Percentiles rank a stretch among this genome's conserved stretches.
These are phyloP conservation scores for Suillus paluster DNA, from an alignment of 768 basidiomycete genomes.

Conservation along the genomic window DNA sequence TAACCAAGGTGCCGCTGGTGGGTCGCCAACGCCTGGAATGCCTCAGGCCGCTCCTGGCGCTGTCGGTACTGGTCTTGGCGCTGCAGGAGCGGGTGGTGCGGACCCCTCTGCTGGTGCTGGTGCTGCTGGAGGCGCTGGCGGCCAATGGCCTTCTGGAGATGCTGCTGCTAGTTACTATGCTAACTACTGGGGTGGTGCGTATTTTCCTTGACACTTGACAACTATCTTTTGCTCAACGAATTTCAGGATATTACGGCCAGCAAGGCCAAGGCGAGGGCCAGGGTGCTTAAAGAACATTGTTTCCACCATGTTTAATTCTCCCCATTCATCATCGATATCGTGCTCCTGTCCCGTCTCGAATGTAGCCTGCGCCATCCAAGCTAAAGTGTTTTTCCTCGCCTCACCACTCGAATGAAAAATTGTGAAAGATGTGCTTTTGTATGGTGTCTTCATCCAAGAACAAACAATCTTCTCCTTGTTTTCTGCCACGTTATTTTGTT, in stretches of 20 bases:
- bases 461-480: slow-evolving; percentile 35
- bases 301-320: slow-evolving; percentile 31
- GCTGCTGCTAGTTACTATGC: slow-evolving; percentile 77
- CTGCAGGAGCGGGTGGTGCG: slow-evolving; percentile 58
- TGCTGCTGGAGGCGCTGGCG: slow-evolving; percentile 64
- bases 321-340: slow-evolving; percentile 24
- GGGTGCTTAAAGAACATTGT: slow-evolving; percentile 33
- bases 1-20: slow-evolving; percentile 56
- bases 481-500: slow-evolving; percentile 25
- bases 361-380: slow-evolving; percentile 36
- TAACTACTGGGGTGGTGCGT: slow-evolving; percentile 84
- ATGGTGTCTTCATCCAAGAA: slow-evolving; percentile 32
- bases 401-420: slow-evolving; percentile 35
- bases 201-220: background rate
- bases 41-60: slow-evolving; percentile 62
- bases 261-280: slow-evolving; percentile 66
- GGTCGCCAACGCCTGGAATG: slow-evolving; percentile 40
- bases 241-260: slow-evolving; percentile 80
- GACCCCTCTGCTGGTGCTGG: slow-evolving; percentile 53
- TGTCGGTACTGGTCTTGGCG: slow-evolving; percentile 58
- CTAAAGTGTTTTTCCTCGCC: slow-evolving; percentile 28
- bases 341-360: slow-evolving; percentile 26
- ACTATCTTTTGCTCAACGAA: slow-evolving; percentile 12
- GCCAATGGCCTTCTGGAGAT: slow-evolving; percentile 78
- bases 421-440: slow-evolving; percentile 37